phyloP scores from a whole-genome alignment of 345 rosid species.

The Gynandropsis gynandra region DNA sequence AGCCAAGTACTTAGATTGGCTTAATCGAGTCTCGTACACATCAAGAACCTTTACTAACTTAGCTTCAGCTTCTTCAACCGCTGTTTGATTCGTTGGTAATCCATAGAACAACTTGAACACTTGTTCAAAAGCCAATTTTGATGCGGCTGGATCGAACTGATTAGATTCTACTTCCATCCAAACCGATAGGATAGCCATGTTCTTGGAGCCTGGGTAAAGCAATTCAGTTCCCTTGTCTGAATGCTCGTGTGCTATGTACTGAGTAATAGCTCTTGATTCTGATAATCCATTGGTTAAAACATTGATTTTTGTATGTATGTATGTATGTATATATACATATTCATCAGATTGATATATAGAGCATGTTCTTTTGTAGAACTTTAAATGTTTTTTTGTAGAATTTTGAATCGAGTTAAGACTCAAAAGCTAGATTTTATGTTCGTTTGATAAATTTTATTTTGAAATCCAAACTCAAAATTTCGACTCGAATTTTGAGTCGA shows the following conservation, averaged over 20 bases:
- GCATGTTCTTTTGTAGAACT: too few relatives aligned
- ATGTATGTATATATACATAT: too few relatives aligned
- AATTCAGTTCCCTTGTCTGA: conserved; percentile 54
- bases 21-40: conserved; percentile 52
- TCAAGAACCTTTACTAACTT: conserved; percentile 50
- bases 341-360: too few relatives aligned
- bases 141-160: conserved; percentile 48
- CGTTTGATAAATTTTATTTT: too few relatives aligned
- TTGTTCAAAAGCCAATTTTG: conserved; percentile 57
- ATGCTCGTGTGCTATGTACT: conserved; percentile 43
- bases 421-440: too few relatives aligned
- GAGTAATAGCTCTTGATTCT: conserved; percentile 85
- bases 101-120: conserved; percentile 42
- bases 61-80: conserved; percentile 44
- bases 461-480: too few relatives aligned
- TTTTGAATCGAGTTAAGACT: too few relatives aligned
- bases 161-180: conserved; percentile 74
- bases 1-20: conserved; percentile 56
- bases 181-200: conserved; percentile 26
- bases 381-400: too few relatives aligned
- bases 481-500: too few relatives aligned
- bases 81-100: conserved; percentile 39
- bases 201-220: conserved; percentile 27
- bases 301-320: too few relatives aligned
- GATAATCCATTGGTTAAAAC: conserved; percentile 11